Evolutionary conservation across 192 early-diverging fungal species (phyloP).

Genomic region (Coemansia sp.): DNA sequence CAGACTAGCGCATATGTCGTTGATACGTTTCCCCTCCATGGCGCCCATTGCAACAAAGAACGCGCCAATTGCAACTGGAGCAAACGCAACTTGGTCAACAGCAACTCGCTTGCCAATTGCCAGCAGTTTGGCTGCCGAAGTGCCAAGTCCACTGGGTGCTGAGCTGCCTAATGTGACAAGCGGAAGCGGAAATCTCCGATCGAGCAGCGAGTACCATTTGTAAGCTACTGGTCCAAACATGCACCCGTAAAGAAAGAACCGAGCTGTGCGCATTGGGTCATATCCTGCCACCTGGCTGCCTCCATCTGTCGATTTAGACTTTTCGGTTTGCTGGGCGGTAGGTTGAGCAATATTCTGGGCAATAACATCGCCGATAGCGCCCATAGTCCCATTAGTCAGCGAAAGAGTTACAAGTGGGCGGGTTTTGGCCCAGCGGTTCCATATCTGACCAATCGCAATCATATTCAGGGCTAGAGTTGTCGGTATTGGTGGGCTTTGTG

Average conservation of each 20-base stretch:
- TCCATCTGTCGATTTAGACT: neutral
- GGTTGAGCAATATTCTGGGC: constrained; percentile 53
- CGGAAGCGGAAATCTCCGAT: constrained; percentile 58
- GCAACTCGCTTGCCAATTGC: constrained; percentile 55
- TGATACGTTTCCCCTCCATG: constrained; percentile 54
- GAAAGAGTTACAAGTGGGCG: constrained; percentile 66
- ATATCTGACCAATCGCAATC: constrained; percentile 8
- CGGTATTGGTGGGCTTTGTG: neutral
- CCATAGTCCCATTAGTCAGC: constrained; percentile 64
- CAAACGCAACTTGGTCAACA: constrained; percentile 63
- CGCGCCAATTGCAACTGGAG: constrained; percentile 62
- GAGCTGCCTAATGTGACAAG: neutral
- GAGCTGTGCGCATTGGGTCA: constrained; percentile 40
- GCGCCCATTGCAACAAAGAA: constrained; percentile 65
- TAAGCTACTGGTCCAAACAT: constrained; percentile 64
- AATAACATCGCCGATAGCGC: constrained; percentile 58
- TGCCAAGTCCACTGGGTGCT: neutral
- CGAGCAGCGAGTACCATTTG: constrained; percentile 66
- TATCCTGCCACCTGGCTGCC: neutral
- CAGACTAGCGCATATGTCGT: constrained; percentile 58
- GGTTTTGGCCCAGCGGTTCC: constrained; percentile 31
- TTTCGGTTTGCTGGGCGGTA: neutral
- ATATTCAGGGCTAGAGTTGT: neutral
- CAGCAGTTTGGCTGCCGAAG: constrained; percentile 4
- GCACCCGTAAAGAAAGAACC: constrained; percentile 67